Base-by-base conservation (phyloP, 768 basidiomycete genomes). In the Tremella mesenterica region DNA sequence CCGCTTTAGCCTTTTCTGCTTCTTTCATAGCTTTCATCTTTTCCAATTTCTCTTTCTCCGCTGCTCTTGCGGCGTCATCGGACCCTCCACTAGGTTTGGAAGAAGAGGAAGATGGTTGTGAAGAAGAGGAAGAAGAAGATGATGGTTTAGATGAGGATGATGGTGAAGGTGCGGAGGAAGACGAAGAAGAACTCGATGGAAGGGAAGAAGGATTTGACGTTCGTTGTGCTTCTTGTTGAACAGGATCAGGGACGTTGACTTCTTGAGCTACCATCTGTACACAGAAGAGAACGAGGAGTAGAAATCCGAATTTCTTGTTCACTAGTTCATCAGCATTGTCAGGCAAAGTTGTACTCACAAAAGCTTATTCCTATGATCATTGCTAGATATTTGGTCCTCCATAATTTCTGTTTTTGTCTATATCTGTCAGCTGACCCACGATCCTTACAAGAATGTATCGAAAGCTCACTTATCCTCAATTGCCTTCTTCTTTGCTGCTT, bases 281-380 rank as follows among this genome's bases (percentile, higher is more conserved):
- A 6, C 59, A 58, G 50, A 70, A 70, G 29, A 65, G 44, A 0
- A 70, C 61, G 5, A 70, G 52, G 0, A 66, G 50, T 0, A 67
- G 44, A 52, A 70, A 70, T 2, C 60, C 68, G 3, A 66, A 44
- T 1, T 54, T 54, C 33, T 58, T 60, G 44, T 62, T 63, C 8
- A 70, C 68, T 70, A 16, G 7, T 39, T 4, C 10, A 25, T 51
- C 1, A 44, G 59, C n/a, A 36, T n/a, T 39, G 34, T 41, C 21
- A n/a, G 38, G 26, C 48, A 13, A 27, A 4, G 44, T 4, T 16
- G 27, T n/a, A 61, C 67, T 54, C 31, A 70, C 68, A n/a, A 9
- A 70, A 31, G 46, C 68, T 65, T 53, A 70, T 61, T 13, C 68
- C 68, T 28, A 65, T 55, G 53, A 67, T 70, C 63, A 67, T 67